These are phyloP conservation scores for Naganishia sp. DNA, from an alignment of 1,284 basidiomycete genomes.

Conservation along the genomic window DNA sequence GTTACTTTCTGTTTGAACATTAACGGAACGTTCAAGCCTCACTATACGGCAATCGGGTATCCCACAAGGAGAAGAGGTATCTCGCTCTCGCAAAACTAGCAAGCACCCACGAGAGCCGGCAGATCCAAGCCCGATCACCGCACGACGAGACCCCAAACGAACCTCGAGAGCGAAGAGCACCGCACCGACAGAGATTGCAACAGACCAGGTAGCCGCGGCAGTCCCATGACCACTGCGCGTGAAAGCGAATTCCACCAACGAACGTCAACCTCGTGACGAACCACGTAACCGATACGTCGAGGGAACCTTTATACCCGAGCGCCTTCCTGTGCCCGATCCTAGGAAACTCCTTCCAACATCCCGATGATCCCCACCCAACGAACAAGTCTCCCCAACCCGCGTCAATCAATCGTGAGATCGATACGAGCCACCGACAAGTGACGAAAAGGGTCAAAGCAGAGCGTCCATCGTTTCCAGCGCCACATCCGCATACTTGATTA, in stretches of 20 bases:
- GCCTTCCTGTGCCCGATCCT: neutral
- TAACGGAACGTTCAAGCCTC: neutral
- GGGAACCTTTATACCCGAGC: constrained; percentile 3
- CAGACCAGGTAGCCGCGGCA: no score
- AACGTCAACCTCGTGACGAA: constrained; percentile 7
- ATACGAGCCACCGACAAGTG: constrained; percentile 15
- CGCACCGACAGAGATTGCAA: neutral
- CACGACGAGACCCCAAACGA: neutral
- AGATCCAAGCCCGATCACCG: constrained; percentile 2
- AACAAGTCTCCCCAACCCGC: neutral
- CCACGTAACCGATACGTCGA: neutral
- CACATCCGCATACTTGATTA: neutral
- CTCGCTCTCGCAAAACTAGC: neutral
- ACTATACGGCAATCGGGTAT: neutral
- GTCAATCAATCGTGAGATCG: constrained; percentile 17
- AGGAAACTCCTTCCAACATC: neutral
- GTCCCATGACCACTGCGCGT: neutral
- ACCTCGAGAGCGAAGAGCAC: constrained; percentile 5
- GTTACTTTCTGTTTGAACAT: constrained; percentile 11
- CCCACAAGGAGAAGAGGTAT: constrained; percentile 6
- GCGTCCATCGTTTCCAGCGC: constrained; percentile 18
- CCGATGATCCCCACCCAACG: neutral
- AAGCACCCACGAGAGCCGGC: neutral
- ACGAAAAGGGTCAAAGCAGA: neutral
- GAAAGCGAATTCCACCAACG: neutral